Base-by-base conservation (phyloP, 2,329 filamentous ascomycete genomes). In the Cladosporium sp. region DNA sequence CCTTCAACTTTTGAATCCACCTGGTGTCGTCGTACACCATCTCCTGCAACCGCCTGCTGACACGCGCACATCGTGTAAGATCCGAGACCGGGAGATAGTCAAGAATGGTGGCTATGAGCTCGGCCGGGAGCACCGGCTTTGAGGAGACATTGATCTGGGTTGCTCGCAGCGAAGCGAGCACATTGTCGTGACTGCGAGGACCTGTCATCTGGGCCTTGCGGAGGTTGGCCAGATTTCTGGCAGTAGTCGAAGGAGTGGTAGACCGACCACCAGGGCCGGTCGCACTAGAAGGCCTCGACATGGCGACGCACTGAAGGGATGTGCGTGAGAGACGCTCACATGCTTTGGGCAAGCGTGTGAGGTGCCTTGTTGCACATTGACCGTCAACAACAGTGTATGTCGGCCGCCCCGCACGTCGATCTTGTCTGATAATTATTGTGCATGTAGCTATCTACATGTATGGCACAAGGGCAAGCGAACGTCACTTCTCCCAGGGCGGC, bases 1-100 rank as follows among this genome's bases (percentile, higher is more conserved):
- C 86, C 71, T 89, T 89, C 57, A 99, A 76, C 63, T 90, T 84
- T 63, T 90, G 86, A 39, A 97, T 89, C 94, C 94, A 99, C 77
- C 93, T 84, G 51, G 92, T 90, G 74, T 99, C 94, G 73, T 99
- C 94, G 75, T 97, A 99, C 3, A 97, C 92, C 92, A 99, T 99
- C 76, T 99, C 94, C 71, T 89, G 88, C 82, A 97, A 85, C 61
- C 90, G 89, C 70, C 85, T 88, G 60, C 91, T 96, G 22, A 89
- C 87, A 63, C 88, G 87, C 45, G 94, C 93, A 71, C 91, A 93
- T 65, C 86, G 85, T 72, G 97, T 84, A 68, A 96, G 87, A 73
- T 97, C 93, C 61, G 88, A 79, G 28, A 96, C 83, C 39, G 90
- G 88, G 39, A 97, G 84, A 76, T 95, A 92, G 71, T 97, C 91